Conservation (phyloP, 73 alveolate species). For the Uronychia setigera region DNA sequence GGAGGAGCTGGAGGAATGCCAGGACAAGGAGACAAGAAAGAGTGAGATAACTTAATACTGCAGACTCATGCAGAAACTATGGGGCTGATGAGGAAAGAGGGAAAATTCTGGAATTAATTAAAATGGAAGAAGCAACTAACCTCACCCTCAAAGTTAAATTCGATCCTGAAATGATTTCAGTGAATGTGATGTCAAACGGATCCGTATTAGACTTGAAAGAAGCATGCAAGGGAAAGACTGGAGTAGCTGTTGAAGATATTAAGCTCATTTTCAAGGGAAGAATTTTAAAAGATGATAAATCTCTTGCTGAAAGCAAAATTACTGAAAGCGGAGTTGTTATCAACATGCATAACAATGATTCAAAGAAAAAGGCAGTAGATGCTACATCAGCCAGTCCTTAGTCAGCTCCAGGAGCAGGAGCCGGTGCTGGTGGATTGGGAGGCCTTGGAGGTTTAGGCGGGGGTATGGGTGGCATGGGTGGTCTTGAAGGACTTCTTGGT, state of each 20-base stretch:
- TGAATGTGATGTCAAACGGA: not conserved
- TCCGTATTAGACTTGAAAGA: constrained; percentile 44
- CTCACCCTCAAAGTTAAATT: not conserved
- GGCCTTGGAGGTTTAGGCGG: constrained; percentile 67
- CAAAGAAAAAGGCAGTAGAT: constrained; percentile 42
- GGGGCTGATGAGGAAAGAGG: too few species aligned
- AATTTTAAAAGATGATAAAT: constrained; percentile 41
- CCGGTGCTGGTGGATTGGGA: constrained; percentile 22
- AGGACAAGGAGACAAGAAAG: too few species aligned
- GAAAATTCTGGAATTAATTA: too few species aligned
- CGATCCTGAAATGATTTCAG: constrained; percentile 14
- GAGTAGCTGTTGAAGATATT: constrained; percentile 25
- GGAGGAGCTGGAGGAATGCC: too few species aligned
- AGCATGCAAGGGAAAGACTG: constrained; percentile 32
- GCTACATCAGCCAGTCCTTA: constrained; percentile 17
- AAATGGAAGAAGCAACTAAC: too few species aligned
- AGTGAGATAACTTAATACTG: too few species aligned
- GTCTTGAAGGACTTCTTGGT: constrained; percentile 66
- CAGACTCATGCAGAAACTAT: too few species aligned
- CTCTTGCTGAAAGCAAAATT: constrained; percentile 39
- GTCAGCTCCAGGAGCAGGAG: constrained; percentile 33
- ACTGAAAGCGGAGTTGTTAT: constrained; percentile 32
- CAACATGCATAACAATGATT: constrained; percentile 29
- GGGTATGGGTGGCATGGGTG: constrained; percentile 59
- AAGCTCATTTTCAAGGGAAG: constrained; percentile 53